Conservation (phyloP, 2,329 filamentous ascomycete genomes). For the Raffaelea deltoideospora region DNA sequence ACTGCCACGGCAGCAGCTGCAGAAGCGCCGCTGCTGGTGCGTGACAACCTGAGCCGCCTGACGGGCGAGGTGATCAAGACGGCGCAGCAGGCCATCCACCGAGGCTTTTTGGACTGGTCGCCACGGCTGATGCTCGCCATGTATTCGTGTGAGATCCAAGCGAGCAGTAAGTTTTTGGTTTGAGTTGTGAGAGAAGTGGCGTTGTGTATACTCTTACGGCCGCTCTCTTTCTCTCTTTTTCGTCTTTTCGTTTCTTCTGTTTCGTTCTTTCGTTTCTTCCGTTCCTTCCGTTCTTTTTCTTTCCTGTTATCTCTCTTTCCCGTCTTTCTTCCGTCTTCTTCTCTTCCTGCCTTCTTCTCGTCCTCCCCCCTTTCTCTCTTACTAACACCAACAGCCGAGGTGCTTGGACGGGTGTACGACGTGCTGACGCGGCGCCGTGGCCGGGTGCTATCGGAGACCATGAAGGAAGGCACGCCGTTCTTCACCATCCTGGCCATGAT, state of each 20-base stretch:
- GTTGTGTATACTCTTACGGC: too few relatives aligned
- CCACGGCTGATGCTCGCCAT: conserved; percentile 91
- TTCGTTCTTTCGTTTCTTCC: too few relatives aligned
- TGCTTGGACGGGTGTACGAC: conserved; percentile 86
- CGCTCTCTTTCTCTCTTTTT: too few relatives aligned
- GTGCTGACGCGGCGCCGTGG: conserved; percentile 93
- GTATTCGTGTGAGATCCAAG: conserved; percentile 97
- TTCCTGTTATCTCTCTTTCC: too few relatives aligned
- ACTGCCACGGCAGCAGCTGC: conserved; percentile 15
- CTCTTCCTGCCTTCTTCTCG: too few relatives aligned
- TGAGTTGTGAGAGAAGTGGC: too few relatives aligned
- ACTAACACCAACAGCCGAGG: conserved; percentile 48
- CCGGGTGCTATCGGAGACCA: conserved; percentile 72
- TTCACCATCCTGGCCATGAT: conserved; percentile 84
- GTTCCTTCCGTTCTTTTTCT: too few relatives aligned
- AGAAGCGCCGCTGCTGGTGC: conserved; percentile 8
- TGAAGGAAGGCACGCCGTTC: conserved; percentile 92
- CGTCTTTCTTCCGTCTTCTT: background rate
- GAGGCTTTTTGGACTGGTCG: conserved; percentile 89
- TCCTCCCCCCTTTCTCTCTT: background rate
- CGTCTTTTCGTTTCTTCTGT: background rate
- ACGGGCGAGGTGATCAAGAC: conserved; percentile 90
- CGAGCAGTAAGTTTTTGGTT: conserved; percentile 47
- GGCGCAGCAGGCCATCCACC: conserved; percentile 66
- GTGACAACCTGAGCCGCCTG: conserved; percentile 59